phyloP scores from a whole-genome alignment of 495 filamentous ascomycete species.

The Eremomyces bilateralis region DNA sequence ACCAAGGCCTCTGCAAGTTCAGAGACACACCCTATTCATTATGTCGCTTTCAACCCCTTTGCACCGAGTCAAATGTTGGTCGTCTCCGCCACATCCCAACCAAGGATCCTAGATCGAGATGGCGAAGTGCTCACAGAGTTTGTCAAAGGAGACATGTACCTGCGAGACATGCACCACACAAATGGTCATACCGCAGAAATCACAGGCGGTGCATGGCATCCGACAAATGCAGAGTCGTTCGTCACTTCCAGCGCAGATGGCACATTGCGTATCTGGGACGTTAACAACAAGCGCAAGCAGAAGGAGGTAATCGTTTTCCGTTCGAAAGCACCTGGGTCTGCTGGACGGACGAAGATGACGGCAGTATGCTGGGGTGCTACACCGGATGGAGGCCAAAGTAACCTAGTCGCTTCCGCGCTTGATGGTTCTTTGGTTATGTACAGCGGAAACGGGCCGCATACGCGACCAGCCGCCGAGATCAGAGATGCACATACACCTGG shows the following conservation, averaged over 20 bases:
- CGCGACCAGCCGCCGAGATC: constrained; percentile 70
- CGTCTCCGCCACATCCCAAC: constrained; percentile 58
- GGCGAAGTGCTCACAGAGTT: constrained; percentile 71
- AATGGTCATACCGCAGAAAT: constrained; percentile 89
- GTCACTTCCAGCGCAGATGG: constrained; percentile 86
- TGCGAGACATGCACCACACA: constrained; percentile 88
- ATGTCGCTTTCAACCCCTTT: constrained; percentile 65
- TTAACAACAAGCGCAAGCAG: constrained; percentile 66
- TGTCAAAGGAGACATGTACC: constrained; percentile 93
- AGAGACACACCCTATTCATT: constrained; percentile 74
- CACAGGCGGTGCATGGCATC: constrained; percentile 72
- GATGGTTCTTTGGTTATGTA: constrained; percentile 90
- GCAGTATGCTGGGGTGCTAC: constrained; percentile 73
- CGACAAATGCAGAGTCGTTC: constrained; percentile 56
- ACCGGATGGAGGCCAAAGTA: constrained; percentile 47
- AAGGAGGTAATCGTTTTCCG: constrained; percentile 91
- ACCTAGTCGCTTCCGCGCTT: constrained; percentile 70
- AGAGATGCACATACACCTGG: constrained; percentile 58
- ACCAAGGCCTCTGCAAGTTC: constrained; percentile 48
- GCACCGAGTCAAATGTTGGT: constrained; percentile 67
- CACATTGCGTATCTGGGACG: constrained; percentile 89
- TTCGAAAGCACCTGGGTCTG: constrained; percentile 62
- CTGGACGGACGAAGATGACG: constrained; percentile 83
- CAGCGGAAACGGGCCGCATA: constrained; percentile 68
- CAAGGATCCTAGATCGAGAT: constrained; percentile 72